Base-by-base conservation (phyloP, 2,329 filamentous ascomycete species). In the Oidium heveae region DNA sequence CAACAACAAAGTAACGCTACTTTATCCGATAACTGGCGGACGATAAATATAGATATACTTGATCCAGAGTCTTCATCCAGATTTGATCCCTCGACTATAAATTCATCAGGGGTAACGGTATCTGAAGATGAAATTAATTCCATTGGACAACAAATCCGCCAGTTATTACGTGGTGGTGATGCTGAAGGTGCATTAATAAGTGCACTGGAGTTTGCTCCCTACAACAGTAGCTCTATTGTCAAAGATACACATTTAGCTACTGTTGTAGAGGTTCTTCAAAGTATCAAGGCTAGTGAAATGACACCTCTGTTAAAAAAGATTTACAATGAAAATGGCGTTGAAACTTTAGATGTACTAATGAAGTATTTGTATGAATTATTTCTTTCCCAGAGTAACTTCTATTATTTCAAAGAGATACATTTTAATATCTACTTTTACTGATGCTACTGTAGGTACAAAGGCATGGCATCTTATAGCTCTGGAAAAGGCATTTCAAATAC, bases 231-330 rank as follows among this genome's bases (percentile, higher is more conserved):
- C 41, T 75, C 77, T 52, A 67, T 63, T 9, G 75, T 75, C 56
- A 80, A 80, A 74, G 86, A 94, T 60, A 73, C 86, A 33, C 87
- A 96, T 67, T 72, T 94, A 59, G 79, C 85, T 61, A 89, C 85
- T 20, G 84, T 98, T 43, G 79, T 86, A 58, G 91, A 98, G 70
- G 88, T 96, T 56, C 73, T 98, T 60, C 88, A 94, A 69, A 91
- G 86, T 20, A 96, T 96, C 70, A 88, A 94, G 67, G 87, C 91
- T 65, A 84, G 84, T 62, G 91, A 98, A 62, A 96, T 96, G 85
- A 86, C 81, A 59, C 84, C 86, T 15, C 79, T 96, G 63, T 72
- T 98, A 61, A 79, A 82, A 69, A 77, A 80, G 56, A 83, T 96
- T 64, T 87, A 91, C 70, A 72, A 72, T 57, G 78, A 84, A 53